Conservation (phyloP, 306 rosid species). For the Prunus armeniaca region DNA sequence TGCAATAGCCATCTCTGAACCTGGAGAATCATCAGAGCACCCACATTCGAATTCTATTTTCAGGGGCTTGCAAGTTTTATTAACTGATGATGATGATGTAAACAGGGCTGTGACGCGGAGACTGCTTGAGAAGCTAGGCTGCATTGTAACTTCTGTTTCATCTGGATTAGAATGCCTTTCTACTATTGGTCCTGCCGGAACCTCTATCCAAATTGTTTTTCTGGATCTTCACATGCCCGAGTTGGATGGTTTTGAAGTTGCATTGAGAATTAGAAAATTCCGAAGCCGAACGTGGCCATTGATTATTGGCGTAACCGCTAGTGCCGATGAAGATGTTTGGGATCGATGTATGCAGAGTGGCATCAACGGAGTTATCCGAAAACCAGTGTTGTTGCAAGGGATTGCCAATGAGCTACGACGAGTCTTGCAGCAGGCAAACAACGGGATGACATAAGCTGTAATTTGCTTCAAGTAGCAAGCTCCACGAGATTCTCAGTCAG, state of each 20-base stretch:
- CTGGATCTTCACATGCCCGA: conserved; percentile 88
- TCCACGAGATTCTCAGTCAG: conserved; percentile 36
- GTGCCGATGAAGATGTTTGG: conserved; percentile 78
- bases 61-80: conserved; percentile 66
- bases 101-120: conserved; percentile 84
- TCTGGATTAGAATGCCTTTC: conserved; percentile 90
- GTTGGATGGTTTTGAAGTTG: conserved; percentile 83
- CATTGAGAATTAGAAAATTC: conserved; percentile 66
- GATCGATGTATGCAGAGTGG: conserved; percentile 79
- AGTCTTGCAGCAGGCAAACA: conserved; percentile 70
- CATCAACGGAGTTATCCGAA: conserved; percentile 74
- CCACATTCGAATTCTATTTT: conserved; percentile 63
- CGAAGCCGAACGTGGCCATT: conserved; percentile 81
- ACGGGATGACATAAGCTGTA: conserved; percentile 35
- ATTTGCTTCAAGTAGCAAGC: conserved; percentile 22
- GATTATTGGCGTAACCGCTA: conserved; percentile 68
- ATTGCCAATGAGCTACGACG: conserved; percentile 76
- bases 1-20: conserved; percentile 71
- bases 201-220: conserved; percentile 63
- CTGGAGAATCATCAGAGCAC: conserved; percentile 69
- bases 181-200: conserved; percentile 54
- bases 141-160: conserved; percentile 67
- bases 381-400: conserved; percentile 81
- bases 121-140: conserved; percentile 89
- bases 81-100: conserved; percentile 82